Evolutionary conservation across 108 stramenopile species (phyloP).

Genomic region (Seminavis robusta): DNA sequence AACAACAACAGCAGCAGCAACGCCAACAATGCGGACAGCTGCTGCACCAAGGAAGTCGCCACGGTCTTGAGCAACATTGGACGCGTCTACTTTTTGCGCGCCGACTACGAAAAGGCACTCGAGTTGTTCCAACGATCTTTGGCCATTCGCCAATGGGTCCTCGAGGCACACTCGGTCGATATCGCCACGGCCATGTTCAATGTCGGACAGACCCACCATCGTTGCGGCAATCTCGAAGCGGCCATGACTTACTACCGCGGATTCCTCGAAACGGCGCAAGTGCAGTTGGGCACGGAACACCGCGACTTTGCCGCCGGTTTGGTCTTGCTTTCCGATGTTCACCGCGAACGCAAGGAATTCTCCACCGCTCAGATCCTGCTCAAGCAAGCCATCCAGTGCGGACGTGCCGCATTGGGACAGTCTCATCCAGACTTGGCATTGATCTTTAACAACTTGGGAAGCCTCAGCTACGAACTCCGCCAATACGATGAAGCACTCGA

Average conservation of each 20-base stretch:
- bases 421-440: constrained; percentile 62
- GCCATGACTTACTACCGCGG: constrained; percentile 46
- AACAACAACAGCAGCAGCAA: constrained; percentile 17
- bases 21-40: constrained; percentile 24
- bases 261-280: constrained; percentile 41
- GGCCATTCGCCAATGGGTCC: constrained; percentile 30
- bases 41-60: constrained; percentile 33
- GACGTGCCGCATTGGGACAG: constrained; percentile 33
- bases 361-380: constrained; percentile 38
- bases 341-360: constrained; percentile 42
- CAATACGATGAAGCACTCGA: constrained; percentile 48
- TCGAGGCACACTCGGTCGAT: too few relatives aligned
- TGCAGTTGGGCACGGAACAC: constrained; percentile 30
- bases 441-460: constrained; percentile 71
- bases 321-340: constrained; percentile 63
- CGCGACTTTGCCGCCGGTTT: constrained; percentile 53
- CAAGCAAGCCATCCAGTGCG: constrained; percentile 25
- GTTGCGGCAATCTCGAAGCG: constrained; percentile 32
- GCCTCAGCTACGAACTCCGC: constrained; percentile 55
- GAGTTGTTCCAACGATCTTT: constrained; percentile 41
- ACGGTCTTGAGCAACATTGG: constrained; percentile 73
- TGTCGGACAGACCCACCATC: constrained; percentile 63
- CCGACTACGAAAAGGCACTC: constrained; percentile 49
- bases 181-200: constrained; percentile 69
- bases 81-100: constrained; percentile 46